Evolutionary conservation across 2,329 filamentous ascomycete genomes (phyloP).

Genomic region (Epichloe bromicola): DNA sequence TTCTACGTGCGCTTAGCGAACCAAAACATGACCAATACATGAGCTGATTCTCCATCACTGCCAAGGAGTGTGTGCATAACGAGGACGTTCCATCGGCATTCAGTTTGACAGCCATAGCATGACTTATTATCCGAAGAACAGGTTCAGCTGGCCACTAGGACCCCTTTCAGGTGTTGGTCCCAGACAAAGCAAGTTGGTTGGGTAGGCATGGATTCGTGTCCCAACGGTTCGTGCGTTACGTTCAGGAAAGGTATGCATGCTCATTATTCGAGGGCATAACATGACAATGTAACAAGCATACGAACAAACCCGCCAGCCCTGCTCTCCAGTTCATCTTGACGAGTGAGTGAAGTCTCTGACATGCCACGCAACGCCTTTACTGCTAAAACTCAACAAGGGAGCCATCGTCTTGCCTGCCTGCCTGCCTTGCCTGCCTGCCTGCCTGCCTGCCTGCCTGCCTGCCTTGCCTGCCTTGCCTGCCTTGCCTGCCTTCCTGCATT

Average conservation of each 20-base stretch:
- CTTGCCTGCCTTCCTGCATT: no score
- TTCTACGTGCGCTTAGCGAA: no score
- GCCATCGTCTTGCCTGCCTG: no score
- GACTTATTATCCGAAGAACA: background rate
- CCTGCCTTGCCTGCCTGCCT: no score
- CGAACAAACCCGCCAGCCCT: background rate
- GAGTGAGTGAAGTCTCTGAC: no score
- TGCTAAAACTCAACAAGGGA: no score
- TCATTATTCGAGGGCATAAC: background rate
- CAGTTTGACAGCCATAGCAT: background rate
- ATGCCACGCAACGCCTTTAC: no score
- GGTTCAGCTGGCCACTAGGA: constrained; percentile 2
- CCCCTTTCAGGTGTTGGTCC: constrained; percentile 1
- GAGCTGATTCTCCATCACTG: no score
- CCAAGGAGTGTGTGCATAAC: background rate
- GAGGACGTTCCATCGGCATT: background rate
- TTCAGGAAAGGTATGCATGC: background rate
- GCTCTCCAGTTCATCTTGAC: background rate
- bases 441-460: no score
- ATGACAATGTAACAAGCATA: background rate
- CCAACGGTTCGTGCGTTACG: background rate
- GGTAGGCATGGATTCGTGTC: background rate
- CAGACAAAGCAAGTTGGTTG: constrained; percentile 2
- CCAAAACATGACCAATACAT: no score
- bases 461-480: no score